phyloP scores from a whole-genome alignment of 768 basidiomycete species.

The Sistotremastrum niveocremeum region DNA sequence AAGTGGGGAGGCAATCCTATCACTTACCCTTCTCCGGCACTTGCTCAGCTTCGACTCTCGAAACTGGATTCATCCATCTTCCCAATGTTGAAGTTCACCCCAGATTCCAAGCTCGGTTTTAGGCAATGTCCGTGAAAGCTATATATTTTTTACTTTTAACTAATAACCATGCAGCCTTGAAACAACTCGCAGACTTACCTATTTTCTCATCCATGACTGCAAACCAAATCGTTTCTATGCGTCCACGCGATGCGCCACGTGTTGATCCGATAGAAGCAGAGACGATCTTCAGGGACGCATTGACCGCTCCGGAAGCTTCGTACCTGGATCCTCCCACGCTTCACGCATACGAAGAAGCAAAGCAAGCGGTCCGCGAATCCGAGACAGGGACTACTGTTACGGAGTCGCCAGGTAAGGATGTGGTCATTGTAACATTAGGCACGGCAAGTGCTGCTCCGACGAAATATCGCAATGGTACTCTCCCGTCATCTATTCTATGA shows the following conservation, averaged over 20 bases:
- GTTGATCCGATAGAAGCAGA: conserved; percentile 16
- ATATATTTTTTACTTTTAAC: background rate
- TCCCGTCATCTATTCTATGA: conserved; percentile 1
- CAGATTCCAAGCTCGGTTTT: conserved; percentile 28
- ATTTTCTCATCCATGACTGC: conserved; percentile 36
- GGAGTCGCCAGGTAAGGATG: conserved; percentile 37
- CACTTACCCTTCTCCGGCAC: conserved; percentile 61
- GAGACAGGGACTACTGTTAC: conserved; percentile 3
- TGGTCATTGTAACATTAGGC: conserved; percentile 66
- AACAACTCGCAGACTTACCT: conserved; percentile 14
- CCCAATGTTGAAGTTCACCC: conserved; percentile 43
- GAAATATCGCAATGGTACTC: conserved; percentile 75
- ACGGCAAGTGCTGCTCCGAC: conserved; percentile 81
- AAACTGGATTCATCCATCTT: conserved; percentile 65
- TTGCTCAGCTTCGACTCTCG: conserved; percentile 58
- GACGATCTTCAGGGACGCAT: conserved; percentile 19
- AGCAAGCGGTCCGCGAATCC: conserved; percentile 28
- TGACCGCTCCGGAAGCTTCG: conserved; percentile 7
- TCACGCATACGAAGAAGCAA: conserved; percentile 20
- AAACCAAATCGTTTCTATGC: conserved; percentile 28
- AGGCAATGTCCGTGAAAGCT: conserved; percentile 12
- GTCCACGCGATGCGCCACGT: conserved; percentile 31
- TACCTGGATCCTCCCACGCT: conserved; percentile 12
- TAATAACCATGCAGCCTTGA: background rate
- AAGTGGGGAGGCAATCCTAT: conserved; percentile 48